These are phyloP conservation scores for Geotrichum australiense DNA, from an alignment of 1,139 yeast species.

Conservation along the genomic window DNA sequence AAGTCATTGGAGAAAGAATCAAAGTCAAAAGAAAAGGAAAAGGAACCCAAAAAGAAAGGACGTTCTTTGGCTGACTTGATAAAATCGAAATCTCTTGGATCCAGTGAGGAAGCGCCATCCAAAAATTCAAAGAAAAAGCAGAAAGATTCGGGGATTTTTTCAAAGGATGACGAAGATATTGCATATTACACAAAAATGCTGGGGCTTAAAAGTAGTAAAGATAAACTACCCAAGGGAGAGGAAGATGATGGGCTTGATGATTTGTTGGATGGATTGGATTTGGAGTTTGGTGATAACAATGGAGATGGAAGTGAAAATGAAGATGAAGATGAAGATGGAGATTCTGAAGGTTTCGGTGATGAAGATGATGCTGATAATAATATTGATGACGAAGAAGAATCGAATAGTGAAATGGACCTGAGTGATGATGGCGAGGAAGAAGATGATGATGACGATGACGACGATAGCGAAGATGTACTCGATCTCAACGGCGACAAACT, in stretches of 20 bases:
- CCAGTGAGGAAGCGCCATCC: background rate
- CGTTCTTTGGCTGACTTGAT: constrained; percentile 17
- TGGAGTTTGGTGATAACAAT: constrained; percentile 42
- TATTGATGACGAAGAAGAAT: background rate
- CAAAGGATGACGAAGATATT: constrained; percentile 65
- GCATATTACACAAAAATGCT: constrained; percentile 76
- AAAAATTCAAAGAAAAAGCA: constrained; percentile 14
- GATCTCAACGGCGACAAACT: constrained; percentile 23
- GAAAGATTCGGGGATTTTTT: constrained; percentile 16
- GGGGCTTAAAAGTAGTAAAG: constrained; percentile 54
- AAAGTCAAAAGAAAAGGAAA: constrained; percentile 8
- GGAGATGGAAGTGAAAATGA: constrained; percentile 26
- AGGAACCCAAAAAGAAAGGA: constrained; percentile 10
- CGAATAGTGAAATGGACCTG: constrained; percentile 6
- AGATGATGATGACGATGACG: background rate
- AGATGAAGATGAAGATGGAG: constrained; percentile 2
- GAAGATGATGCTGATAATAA: constrained; percentile 15
- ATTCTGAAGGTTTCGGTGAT: constrained; percentile 21
- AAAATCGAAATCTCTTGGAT: constrained; percentile 3
- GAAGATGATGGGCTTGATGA: constrained; percentile 63
- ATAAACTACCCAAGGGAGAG: constrained; percentile 28
- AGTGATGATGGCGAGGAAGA: background rate
- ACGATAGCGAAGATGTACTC: constrained; percentile 19
- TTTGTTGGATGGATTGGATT: constrained; percentile 68
- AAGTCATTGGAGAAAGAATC: constrained; percentile 21